Base-by-base conservation (phyloP, 805 yeast species). In the Sugiyamaella smithiae region DNA sequence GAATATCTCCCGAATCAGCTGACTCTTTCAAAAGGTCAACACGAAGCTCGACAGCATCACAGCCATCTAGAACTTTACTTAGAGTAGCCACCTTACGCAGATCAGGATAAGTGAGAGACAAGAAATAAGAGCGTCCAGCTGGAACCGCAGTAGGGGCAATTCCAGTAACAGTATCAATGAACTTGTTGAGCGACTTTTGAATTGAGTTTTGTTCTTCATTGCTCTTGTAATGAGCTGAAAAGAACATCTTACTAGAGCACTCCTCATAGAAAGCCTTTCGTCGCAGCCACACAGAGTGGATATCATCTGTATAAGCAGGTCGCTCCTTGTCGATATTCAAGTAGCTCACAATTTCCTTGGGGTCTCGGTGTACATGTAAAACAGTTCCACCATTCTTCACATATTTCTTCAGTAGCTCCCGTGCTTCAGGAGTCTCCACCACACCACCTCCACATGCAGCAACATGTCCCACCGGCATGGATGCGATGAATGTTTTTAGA, bases 361-460 rank as follows among this genome's bases (percentile, higher is more conserved):
- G 77, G 59, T 87, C 86, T 56, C 99, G 83, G 66, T 91, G 97
- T 51, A 93, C 74, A 60, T 93, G 97, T 48, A 93, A 72, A 9
- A 93, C 98, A 55, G 86, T 76, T 33, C 96, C 96, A 22, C 85
- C 86, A 19, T 69, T 59, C 5, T 68, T 67, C 35, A 65, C 60
- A 64, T 81, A 85, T 5, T 72, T 63, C 57, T 81, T 75, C 64
- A 93, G 72, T 5, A 79, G 56, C 8, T 73, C 73, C 58, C 97
- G 78, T 3, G 95, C 81, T n/a, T 66, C 76, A 5, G 74, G 74
- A 33, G 76, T 76, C 67, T 91, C 98, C 23, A 93, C 95, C 52
- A 93, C 74, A 7, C 99, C 99, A 38, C 99, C 99, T 28, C 99
- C 99, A 43, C 97, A 87, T 0, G 98, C 87, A 47, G 91, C 76